Conservation (phyloP, 2,329 filamentous ascomycete species). For the Gliomastix tumulicola region DNA sequence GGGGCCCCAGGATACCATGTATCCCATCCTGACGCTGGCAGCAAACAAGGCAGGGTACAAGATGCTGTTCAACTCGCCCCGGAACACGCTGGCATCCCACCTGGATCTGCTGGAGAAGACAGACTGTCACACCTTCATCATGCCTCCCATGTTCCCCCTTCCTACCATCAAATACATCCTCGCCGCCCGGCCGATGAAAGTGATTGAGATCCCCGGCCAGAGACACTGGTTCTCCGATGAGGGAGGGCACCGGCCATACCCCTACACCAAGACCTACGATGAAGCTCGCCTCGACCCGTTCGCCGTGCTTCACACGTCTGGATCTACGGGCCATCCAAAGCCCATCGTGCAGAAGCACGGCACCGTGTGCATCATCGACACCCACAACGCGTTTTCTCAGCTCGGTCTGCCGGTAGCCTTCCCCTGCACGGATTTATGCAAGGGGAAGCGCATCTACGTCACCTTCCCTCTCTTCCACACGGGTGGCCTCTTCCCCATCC, state of each 20-base stretch:
- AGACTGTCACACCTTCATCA: constrained; percentile 15
- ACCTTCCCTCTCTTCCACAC: constrained; percentile 9
- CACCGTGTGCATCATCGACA: constrained; percentile 4
- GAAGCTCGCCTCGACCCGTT: constrained; percentile 20
- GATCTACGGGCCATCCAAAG: constrained; percentile 25
- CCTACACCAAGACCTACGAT: constrained; percentile 19
- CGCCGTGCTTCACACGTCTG: constrained; percentile 25
- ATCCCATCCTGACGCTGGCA: constrained; percentile 27
- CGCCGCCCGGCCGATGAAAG: constrained; percentile 8
- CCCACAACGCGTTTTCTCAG: constrained; percentile 3
- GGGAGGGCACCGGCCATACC: constrained; percentile 11
- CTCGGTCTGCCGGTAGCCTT: constrained; percentile 1
- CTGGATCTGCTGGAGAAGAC: constrained; percentile 15
- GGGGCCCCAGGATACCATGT: constrained; percentile 25
- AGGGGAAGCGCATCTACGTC: constrained; percentile 7
- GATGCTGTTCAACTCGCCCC: constrained; percentile 20
- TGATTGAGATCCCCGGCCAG: constrained; percentile 11
- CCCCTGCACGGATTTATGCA: constrained; percentile 4
- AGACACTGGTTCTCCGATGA: constrained; percentile 11
- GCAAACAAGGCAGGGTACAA: constrained; percentile 35
- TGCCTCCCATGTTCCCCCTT: constrained; percentile 11
- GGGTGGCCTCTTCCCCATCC: constrained; percentile 6
- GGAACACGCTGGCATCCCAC: constrained; percentile 19
- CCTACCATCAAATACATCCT: constrained; percentile 11
- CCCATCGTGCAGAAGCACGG: constrained; percentile 11